phyloP scores from a whole-genome alignment of 371 early-diverging fungal genomes.

The Rhizomucor miehei region DNA sequence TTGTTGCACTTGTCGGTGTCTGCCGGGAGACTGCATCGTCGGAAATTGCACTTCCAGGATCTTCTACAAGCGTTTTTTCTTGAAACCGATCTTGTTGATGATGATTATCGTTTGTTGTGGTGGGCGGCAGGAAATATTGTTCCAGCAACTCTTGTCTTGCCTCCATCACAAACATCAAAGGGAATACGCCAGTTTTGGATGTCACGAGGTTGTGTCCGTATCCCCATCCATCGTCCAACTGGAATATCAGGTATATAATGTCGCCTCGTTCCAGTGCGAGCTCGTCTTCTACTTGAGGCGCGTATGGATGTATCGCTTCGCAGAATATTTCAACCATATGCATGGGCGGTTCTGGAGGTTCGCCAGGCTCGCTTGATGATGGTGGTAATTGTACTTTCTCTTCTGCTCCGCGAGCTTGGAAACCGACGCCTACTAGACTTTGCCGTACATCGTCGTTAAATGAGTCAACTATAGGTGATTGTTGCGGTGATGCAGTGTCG shows the following conservation, averaged over 20 bases:
- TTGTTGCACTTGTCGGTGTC: not conserved
- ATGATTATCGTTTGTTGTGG: not conserved
- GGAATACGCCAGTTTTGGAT: constrained; percentile 63
- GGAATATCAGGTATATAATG: constrained; percentile 52
- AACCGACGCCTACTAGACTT: too few species aligned
- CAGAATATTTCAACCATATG: constrained; percentile 25
- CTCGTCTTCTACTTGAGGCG: constrained; percentile 58
- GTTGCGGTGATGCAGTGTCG: too few species aligned
- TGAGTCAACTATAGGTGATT: too few species aligned
- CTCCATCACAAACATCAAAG: constrained; percentile 54
- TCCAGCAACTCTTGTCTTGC: constrained; percentile 28
- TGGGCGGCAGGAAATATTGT: constrained; percentile 18
- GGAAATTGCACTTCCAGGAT: not conserved
- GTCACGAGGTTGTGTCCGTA: constrained; percentile 61
- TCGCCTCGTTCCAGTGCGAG: constrained; percentile 58
- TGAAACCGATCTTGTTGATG: not conserved
- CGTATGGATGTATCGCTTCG: constrained; percentile 43
- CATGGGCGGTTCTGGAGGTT: too few species aligned
- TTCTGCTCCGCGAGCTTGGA: too few species aligned
- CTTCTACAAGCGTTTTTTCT: not conserved
- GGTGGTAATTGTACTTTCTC: too few species aligned
- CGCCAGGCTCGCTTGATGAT: too few species aligned
- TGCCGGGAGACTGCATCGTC: not conserved
- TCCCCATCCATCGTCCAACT: constrained; percentile 71
- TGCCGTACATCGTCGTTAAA: too few species aligned